A percentile compares a stretch with the other conserved stretches of the same genome.
Conservation (phyloP, 2,329 filamentous ascomycete species). For the Biscogniauxia sp. region DNA sequence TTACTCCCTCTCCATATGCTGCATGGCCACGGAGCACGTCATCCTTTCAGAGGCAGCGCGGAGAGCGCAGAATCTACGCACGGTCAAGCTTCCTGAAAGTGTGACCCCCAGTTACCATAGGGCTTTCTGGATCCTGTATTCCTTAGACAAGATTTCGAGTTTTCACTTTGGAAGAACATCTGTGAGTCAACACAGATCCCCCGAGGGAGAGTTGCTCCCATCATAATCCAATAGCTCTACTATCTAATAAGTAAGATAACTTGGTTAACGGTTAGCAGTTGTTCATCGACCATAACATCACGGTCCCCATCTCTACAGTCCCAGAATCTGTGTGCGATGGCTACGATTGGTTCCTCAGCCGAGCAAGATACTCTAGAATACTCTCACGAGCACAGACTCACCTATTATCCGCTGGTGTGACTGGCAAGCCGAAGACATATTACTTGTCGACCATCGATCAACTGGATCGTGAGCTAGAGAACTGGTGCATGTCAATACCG, state of each 20-base stretch:
- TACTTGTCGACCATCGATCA: constrained; percentile 29
- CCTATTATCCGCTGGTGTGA: constrained; percentile 30
- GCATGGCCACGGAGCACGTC: constrained; percentile 32
- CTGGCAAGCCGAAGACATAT: constrained; percentile 22
- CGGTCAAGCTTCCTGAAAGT: constrained; percentile 16
- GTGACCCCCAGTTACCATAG: constrained; percentile 24
- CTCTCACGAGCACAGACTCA: constrained; percentile 29
- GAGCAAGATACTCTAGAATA: constrained; percentile 26
- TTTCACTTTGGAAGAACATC: constrained; percentile 31
- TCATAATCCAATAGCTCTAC: no score
- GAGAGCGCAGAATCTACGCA: constrained; percentile 30
- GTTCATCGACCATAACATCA: constrained; percentile 34
- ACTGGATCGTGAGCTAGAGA: constrained; percentile 27
- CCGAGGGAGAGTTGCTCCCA: not conserved
- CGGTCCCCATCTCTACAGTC: constrained; percentile 27
- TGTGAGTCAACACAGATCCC: constrained; percentile 12
- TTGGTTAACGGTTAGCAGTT: constrained; percentile 10
- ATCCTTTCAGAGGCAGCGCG: constrained; percentile 31
- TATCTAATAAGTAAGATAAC: not conserved
- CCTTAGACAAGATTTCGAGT: constrained; percentile 19
- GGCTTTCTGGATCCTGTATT: constrained; percentile 20
- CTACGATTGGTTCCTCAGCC: constrained; percentile 27
- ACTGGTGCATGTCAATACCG: constrained; percentile 30
- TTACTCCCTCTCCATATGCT: constrained; percentile 28
- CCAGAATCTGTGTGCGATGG: constrained; percentile 22